Base-by-base conservation (phyloP, 306 rosid genomes). In the Begonia loranthoides region DNA sequence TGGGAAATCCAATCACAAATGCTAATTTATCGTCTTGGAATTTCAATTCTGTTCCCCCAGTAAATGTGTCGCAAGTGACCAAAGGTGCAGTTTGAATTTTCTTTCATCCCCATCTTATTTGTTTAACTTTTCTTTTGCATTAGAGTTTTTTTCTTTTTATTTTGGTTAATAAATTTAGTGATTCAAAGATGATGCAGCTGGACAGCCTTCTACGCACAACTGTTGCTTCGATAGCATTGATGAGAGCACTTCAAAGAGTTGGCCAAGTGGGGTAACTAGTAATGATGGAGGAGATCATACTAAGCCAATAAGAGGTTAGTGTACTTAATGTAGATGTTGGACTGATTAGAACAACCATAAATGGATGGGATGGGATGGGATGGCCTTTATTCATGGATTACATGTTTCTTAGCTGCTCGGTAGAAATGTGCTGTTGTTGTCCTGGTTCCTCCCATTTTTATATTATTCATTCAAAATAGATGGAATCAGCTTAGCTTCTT, bases 21-120 rank as follows among this genome's bases (percentile, higher is more conserved):
- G 50, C 75, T 58, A 72, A 84, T 17, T 53, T 82, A 65, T 59
- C 93, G 38, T 61, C 95, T 49, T 78, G 94, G 99, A 74, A 73
- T 59, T 70, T 59, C 63, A 69, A 62, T 65, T 68, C 80, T 17
- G 39, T 53, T 49, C 92, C 80, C 16, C 36, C 36, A 4, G 64
- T 71, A 45, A 65, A 41, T 59, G 63, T 58, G 41, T 69, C 79
- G n/a, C 83, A 72, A 74, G 71, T 58, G 63, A 61, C 73, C 12
- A 68, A 46, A 82, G 99, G 99, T 90, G 66, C 74, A 48, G 45
- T 52, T 38, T 53, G 36, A 2, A 28, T 28, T 2, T 11, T 58
- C 14, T 38, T 14, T 10, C 22, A 16, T 48, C n/a, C 14, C 9
- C 22, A 48, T 17, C 51, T 28, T 2, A 9, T 19, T 41, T 56